Evolutionary conservation across 768 basidiomycete genomes (phyloP).

Genomic region (Kondoa subrosea): DNA sequence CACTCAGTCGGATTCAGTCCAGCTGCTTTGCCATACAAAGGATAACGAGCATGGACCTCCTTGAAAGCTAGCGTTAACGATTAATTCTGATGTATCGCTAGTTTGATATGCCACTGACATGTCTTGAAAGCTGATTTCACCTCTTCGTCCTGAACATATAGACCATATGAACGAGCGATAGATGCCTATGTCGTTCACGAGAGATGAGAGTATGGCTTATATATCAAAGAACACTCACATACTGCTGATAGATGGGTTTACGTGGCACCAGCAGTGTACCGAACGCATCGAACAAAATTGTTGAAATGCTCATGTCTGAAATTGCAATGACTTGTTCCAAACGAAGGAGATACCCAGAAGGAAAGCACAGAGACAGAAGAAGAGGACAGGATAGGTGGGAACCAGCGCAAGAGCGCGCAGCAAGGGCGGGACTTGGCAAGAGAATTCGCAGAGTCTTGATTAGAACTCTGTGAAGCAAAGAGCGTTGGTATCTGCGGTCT

Average conservation of each 20-base stretch:
- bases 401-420: no score
- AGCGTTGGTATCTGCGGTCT: no score
- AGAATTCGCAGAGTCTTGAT: no score
- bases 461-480: no score
- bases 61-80: neutral
- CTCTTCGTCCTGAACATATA: constrained; percentile 14
- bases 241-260: constrained; percentile 16
- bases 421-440: no score
- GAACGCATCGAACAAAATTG: constrained; percentile 9
- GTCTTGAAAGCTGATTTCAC: constrained; percentile 9
- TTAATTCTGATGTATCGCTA: constrained; percentile 7
- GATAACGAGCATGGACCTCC: neutral
- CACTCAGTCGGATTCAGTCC: constrained; percentile 6
- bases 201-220: neutral
- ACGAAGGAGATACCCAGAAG: no score
- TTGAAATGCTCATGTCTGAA: neutral
- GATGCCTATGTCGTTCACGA: constrained; percentile 4
- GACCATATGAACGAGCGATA: constrained; percentile 13
- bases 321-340: no score
- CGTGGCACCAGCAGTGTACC: constrained; percentile 17
- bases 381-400: no score
- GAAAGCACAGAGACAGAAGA: no score
- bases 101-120: constrained; percentile 1
- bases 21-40: constrained; percentile 13
- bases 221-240: constrained; percentile 7